phyloP scores from a whole-genome alignment of 225 moss, liverwort and hornwort species.

The Pseudisothecium myosuroides region DNA sequence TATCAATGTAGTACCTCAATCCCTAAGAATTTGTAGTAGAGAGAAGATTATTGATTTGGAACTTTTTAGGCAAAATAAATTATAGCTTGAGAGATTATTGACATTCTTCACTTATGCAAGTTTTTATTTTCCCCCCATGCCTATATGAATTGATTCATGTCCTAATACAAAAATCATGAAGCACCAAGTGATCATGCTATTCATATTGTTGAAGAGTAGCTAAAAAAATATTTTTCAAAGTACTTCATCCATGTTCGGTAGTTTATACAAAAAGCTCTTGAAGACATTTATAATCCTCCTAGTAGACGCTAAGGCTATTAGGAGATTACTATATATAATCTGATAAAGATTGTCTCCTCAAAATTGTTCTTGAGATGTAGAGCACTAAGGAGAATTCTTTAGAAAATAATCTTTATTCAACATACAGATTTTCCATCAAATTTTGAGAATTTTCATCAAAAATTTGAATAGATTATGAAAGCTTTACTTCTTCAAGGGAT shows the following conservation, averaged over 20 bases:
- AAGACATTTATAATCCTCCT: not conserved
- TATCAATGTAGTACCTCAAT: not conserved
- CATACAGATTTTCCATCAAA: no score
- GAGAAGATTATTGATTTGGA: not conserved
- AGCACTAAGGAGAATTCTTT: no score
- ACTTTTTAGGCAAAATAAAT: not conserved
- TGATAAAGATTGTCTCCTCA: no score
- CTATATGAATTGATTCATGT: not conserved
- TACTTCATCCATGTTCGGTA: rapidly evolving
- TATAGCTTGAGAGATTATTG: not conserved
- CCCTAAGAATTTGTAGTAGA: not conserved
- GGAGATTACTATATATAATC: rapidly evolving
- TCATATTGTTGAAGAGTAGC: not conserved
- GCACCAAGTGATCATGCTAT: not conserved
- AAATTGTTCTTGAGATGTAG: no score
- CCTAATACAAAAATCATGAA: not conserved
- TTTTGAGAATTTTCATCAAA: no score
- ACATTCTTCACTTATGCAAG: not conserved
- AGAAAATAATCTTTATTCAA: no score
- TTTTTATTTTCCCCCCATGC: not conserved
- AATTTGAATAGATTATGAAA: no score
- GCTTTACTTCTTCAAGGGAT: no score
- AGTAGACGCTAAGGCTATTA: not conserved
- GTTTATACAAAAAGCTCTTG: rapidly evolving
- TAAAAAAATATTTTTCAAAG: not conserved